phyloP scores from a whole-genome alignment of 192 early-diverging fungal genomes.

The Umbelopsis sp. region DNA sequence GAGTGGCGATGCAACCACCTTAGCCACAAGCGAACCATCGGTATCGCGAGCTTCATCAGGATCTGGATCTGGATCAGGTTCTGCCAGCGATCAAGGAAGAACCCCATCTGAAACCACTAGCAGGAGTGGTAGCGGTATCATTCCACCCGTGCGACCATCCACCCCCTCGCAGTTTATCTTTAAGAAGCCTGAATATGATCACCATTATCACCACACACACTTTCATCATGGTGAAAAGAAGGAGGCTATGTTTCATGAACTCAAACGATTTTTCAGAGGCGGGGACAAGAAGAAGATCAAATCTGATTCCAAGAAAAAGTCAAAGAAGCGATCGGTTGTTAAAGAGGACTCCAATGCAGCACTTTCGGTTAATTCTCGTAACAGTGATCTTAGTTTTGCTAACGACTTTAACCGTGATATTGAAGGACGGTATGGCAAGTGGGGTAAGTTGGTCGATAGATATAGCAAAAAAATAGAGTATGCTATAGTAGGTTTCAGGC shows the following conservation, averaged over 20 bases:
- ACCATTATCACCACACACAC: slow-evolving; percentile 41
- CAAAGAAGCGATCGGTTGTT: not conserved
- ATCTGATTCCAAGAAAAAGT: slow-evolving; percentile 24
- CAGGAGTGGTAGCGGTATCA: slow-evolving; percentile 12
- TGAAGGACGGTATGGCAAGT: slow-evolving; percentile 43
- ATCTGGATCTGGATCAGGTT: not conserved
- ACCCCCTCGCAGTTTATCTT: slow-evolving; percentile 46
- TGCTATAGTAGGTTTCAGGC: not conserved
- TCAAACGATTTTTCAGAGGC: slow-evolving; percentile 55
- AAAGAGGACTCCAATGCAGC: not conserved
- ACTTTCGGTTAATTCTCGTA: not conserved
- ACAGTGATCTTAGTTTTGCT: slow-evolving; percentile 35
- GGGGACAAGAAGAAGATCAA: slow-evolving; percentile 5
- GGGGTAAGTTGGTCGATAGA: slow-evolving; percentile 33
- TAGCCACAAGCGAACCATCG: not conserved
- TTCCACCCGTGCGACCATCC: slow-evolving; percentile 25
- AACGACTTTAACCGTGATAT: slow-evolving; percentile 43
- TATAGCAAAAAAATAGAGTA: not conserved
- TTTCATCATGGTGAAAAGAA: slow-evolving; percentile 44
- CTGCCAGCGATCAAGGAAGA: not conserved
- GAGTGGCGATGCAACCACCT: slow-evolving; percentile 23
- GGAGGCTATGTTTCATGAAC: slow-evolving; percentile 48
- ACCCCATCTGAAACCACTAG: too few relatives aligned
- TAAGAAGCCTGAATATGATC: slow-evolving; percentile 43
- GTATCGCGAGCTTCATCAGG: slow-evolving; percentile 5